Percentiles rank a stretch among this genome's conserved stretches.
These are phyloP conservation scores for Lepiota venenata DNA, from an alignment of 768 basidiomycete species.

Conservation along the genomic window DNA sequence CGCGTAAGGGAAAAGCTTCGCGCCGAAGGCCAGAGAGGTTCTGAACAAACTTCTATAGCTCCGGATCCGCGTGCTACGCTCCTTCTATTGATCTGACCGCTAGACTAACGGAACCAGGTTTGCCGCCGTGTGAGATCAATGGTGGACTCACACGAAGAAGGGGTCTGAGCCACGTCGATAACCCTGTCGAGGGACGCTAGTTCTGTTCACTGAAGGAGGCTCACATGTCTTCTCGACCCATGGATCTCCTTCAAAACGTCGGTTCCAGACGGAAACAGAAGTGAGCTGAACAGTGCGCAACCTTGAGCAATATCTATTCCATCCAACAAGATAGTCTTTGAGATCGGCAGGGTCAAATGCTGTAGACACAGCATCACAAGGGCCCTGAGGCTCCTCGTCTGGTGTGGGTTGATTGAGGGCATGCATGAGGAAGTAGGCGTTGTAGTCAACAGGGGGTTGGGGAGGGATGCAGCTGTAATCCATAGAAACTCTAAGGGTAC, in stretches of 20 bases:
- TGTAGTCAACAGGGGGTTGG: slow-evolving; percentile 9
- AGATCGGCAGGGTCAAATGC: slow-evolving; percentile 13
- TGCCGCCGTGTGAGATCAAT: too few relatives aligned
- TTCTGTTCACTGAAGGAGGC: background rate
- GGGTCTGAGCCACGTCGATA: slow-evolving; percentile 8
- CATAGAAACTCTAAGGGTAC: slow-evolving; percentile 20
- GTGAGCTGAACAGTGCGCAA: slow-evolving; percentile 26
- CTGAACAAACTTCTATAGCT: background rate
- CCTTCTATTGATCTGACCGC: background rate
- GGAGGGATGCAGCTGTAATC: slow-evolving; percentile 13
- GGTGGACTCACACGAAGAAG: slow-evolving; percentile 1
- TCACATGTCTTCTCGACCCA: slow-evolving; percentile 17
- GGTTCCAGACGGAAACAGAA: slow-evolving; percentile 18
- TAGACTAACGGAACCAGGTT: background rate
- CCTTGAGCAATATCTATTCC: slow-evolving; percentile 28
- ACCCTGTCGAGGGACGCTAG: background rate
- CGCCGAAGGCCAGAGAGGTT: background rate
- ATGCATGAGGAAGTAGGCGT: slow-evolving; percentile 10
- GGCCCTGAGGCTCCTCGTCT: slow-evolving; percentile 4
- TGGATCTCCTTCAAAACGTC: slow-evolving; percentile 24
- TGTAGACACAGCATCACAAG: slow-evolving; percentile 1
- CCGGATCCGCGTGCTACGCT: background rate
- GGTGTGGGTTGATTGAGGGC: slow-evolving; percentile 5
- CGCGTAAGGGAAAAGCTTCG: too few relatives aligned
- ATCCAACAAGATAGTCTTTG: slow-evolving; percentile 27